Conservation (phyloP, 2,329 filamentous ascomycete genomes). For the Ceratocystiopsis sp. region DNA sequence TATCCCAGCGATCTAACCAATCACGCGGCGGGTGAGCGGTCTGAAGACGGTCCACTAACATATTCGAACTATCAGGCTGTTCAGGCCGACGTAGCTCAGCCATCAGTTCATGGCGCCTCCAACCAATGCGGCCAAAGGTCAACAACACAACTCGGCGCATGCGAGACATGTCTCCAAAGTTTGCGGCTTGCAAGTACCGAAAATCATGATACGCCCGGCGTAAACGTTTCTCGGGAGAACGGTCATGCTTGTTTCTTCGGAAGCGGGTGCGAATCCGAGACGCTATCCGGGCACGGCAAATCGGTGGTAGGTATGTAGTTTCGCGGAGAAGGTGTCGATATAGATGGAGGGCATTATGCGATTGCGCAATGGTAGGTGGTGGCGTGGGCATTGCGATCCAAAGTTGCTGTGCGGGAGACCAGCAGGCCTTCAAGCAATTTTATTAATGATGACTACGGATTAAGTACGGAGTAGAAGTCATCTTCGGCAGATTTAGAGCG, state of each 20-base stretch:
- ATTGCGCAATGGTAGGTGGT: neutral
- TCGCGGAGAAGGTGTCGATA: constrained; percentile 46
- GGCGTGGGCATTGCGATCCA: no score
- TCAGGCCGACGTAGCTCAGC: constrained; percentile 17
- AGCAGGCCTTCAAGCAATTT: no score
- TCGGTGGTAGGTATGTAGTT: constrained; percentile 38
- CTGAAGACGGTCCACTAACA: constrained; percentile 17
- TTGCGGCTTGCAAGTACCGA: constrained; percentile 33
- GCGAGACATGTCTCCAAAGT: constrained; percentile 28
- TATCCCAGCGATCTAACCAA: constrained; percentile 34
- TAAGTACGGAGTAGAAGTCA: neutral
- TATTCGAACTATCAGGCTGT: constrained; percentile 22
- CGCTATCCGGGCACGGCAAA: constrained; percentile 27
- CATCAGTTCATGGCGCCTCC: constrained; percentile 31
- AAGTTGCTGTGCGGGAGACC: neutral
- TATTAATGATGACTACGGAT: no score
- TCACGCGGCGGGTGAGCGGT: constrained; percentile 10
- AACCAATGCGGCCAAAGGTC: constrained; percentile 36
- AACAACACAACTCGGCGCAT: constrained; percentile 30
- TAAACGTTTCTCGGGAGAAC: constrained; percentile 15
- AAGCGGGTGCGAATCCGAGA: constrained; percentile 29
- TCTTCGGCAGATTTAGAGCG: no score
- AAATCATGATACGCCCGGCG: constrained; percentile 25
- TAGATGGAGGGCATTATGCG: constrained; percentile 22
- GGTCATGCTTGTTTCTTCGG: constrained; percentile 19